Base-by-base conservation (phyloP, 441 rosid species). In the Gossypium schwendimanii region DNA sequence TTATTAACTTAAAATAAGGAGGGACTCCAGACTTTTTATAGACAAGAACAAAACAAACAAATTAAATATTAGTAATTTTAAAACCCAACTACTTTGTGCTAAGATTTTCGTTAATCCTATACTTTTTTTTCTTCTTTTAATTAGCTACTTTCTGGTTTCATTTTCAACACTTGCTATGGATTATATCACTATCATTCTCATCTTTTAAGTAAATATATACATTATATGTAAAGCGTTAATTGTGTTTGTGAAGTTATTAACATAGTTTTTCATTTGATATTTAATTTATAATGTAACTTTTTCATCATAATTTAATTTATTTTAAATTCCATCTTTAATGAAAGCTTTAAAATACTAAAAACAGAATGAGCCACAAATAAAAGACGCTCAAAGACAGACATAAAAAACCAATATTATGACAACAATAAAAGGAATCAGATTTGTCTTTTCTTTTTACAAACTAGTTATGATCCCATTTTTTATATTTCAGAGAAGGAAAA, bases 11-110 rank as follows among this genome's bases (percentile, higher is more conserved):
- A 6, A 33, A 33, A 33, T 33, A 6, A 33, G 39, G 39, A 33
- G 39, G 39, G 39, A 31, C 39, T 31, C 36, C 36, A 31, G 6
- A 31, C 36, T 28, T 28, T 28, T 28, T 28, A 28, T 28, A 28
- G 36, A 31, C 8, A 31, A 33, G 0, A 33, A 33, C 39, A 0
- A 28, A 28, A 28, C 4, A 4, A 28, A 28, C 5, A 28, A 4
- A 28, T 33, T 5, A 33, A 6, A 33, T 33, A 33, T 6, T 33
- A 33, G 8, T 33, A 6, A 6, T 33, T 33, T 50, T 15, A 7
- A 75, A 75, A 69, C 74, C 64, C 45, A 70, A 60, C 70, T 69
- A 52, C 58, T 62, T 75, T 47, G 15, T 47, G 10, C 15, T 47
- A 14, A 47, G 52, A 2, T 11, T 11, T 45, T 45, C 26, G 18